Evolutionary conservation across 768 basidiomycete genomes (phyloP).

Genomic region (Tylopilus sp.): DNA sequence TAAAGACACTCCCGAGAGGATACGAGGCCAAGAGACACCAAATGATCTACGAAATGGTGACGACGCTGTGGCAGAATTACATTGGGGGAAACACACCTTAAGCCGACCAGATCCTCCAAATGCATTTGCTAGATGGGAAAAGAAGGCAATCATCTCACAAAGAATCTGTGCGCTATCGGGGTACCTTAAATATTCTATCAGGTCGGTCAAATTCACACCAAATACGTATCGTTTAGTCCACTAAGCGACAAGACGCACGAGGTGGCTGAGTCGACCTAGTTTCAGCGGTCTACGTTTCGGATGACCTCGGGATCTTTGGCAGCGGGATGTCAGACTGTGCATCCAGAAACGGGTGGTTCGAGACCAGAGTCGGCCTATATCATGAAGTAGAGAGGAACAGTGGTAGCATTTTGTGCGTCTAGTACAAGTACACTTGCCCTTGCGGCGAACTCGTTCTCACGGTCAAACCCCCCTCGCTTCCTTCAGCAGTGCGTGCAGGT

Average conservation of each 20-base stretch:
- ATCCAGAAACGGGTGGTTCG: too few species aligned
- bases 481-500: slow-evolving; percentile 13
- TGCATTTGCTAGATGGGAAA: background rate
- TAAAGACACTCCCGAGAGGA: slow-evolving; percentile 88
- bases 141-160: background rate
- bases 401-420: background rate
- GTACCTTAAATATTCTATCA: background rate
- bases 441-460: background rate
- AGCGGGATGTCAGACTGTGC: too few species aligned
- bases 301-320: too few species aligned
- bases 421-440: background rate
- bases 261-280: background rate
- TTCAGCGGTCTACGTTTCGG: too few species aligned
- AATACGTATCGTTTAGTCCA: background rate
- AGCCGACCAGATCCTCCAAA: background rate
- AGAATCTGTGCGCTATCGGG: background rate
- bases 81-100: background rate
- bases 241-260: background rate
- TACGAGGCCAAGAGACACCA: slow-evolving; percentile 36
- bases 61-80: background rate
- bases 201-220: background rate
- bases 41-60: background rate
- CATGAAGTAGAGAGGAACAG: too few species aligned
- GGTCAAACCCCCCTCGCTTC: slow-evolving; percentile 11
- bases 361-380: too few species aligned